A percentile compares a stretch with the other conserved stretches of the same genome.
phyloP scores from a whole-genome alignment of 495 filamentous ascomycete species.

The Penicillium fimorum region DNA sequence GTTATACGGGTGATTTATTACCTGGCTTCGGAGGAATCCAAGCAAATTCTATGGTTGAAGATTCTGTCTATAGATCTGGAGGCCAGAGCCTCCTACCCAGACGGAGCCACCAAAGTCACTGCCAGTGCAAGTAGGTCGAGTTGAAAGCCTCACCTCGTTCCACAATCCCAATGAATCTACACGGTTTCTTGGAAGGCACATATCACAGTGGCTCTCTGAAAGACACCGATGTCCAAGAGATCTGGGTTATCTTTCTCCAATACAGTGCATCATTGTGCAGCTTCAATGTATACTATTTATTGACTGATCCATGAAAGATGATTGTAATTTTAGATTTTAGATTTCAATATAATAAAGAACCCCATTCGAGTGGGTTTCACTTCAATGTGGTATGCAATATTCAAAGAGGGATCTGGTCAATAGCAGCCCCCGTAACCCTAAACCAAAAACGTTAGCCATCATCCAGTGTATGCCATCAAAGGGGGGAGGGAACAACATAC shows the following conservation, averaged over 20 bases:
- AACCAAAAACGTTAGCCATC: conserved; percentile 6
- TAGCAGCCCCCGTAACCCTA: conserved; percentile 45
- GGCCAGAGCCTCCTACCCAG: neutral
- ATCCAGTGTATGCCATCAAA: neutral
- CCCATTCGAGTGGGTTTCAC: neutral
- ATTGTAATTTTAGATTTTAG: neutral
- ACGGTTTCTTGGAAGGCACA: neutral
- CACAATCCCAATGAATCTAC: neutral
- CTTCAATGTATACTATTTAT: neutral
- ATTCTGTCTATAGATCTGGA: neutral
- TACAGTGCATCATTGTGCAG: neutral
- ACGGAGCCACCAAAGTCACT: neutral
- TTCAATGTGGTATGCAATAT: conserved; percentile 1
- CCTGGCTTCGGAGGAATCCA: neutral
- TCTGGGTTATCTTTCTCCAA: neutral
- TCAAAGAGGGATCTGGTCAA: conserved; percentile 38
- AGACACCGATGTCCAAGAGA: neutral
- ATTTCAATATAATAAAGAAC: neutral
- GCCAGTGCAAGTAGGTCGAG: neutral
- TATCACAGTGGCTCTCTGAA: neutral
- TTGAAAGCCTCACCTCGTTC: neutral
- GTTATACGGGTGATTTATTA: neutral
- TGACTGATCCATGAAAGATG: neutral
- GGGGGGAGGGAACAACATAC: conserved; percentile 28
- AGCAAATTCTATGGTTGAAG: neutral